phyloP scores from a whole-genome alignment of 2,329 filamentous ascomycete species.

The Fusarium sp. region DNA sequence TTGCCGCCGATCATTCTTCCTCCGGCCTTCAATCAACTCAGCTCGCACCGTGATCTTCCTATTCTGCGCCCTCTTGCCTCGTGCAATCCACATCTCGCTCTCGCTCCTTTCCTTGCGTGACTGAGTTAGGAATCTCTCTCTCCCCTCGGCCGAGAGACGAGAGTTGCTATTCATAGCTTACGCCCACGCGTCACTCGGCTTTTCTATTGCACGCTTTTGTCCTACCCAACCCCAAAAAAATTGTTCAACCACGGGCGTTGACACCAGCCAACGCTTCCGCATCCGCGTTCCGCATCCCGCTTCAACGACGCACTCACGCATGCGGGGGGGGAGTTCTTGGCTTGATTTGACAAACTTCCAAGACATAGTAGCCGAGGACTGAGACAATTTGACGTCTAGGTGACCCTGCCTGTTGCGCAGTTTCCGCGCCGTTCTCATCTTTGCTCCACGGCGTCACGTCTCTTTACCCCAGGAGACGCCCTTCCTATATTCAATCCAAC shows the following conservation, averaged over 20 bases:
- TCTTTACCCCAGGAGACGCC: constrained; percentile 17
- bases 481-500: constrained; percentile 24
- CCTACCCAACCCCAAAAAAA: constrained; percentile 24
- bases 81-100: constrained; percentile 3
- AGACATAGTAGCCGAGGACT: constrained; percentile 38
- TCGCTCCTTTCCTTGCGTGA: constrained; percentile 30
- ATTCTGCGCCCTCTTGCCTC: constrained; percentile 3
- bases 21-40: constrained; percentile 18
- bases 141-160: constrained; percentile 3
- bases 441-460: constrained; percentile 2
- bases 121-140: constrained; percentile 29
- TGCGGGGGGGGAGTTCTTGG: constrained; percentile 28
- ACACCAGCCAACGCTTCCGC: constrained; percentile 10
- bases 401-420: constrained; percentile 14
- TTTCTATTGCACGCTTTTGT: constrained; percentile 24
- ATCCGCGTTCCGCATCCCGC: constrained; percentile 18
- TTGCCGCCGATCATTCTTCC: constrained; percentile 30
- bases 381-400: constrained; percentile 44
- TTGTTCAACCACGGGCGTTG: constrained; percentile 17
- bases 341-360: constrained; percentile 32
- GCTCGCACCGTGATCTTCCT: constrained; percentile 26
- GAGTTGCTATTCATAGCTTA: constrained; percentile 14
- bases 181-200: constrained; percentile 13
- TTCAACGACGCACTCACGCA: constrained; percentile 36
- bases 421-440: constrained; percentile 23